These are phyloP conservation scores for Naganishia kalamii DNA, from an alignment of 768 basidiomycete species.

Conservation along the genomic window DNA sequence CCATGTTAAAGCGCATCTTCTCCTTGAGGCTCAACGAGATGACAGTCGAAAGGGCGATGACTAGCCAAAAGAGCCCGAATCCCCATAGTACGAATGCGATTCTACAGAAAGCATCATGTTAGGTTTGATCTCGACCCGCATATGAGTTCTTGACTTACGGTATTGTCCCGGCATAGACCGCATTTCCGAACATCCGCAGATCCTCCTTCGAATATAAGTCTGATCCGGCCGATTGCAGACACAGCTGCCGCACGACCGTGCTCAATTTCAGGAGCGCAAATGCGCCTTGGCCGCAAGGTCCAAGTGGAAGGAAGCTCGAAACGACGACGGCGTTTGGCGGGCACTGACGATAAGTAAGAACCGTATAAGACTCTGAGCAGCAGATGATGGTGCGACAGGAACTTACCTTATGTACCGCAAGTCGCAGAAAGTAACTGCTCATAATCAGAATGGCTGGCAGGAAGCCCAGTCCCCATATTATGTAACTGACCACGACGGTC, in stretches of 20 bases:
- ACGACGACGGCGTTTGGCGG: conserved; percentile 50
- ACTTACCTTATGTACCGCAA: conserved; percentile 48
- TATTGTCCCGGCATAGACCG: conserved; percentile 24
- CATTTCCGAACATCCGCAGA: conserved; percentile 18
- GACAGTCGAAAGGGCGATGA: conserved; percentile 33
- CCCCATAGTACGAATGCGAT: conserved; percentile 42
- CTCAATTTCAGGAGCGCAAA: conserved; percentile 41
- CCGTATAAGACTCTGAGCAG: not conserved
- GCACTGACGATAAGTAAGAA: not conserved
- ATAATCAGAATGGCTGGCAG: conserved; percentile 62
- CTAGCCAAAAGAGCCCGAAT: conserved; percentile 39
- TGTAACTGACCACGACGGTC: conserved; percentile 55
- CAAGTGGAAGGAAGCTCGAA: conserved; percentile 66
- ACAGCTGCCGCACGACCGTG: conserved; percentile 26
- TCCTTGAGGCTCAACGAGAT: conserved; percentile 23
- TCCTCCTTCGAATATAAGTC: conserved; percentile 19
- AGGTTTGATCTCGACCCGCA: too few relatives aligned
- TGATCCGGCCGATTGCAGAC: not conserved
- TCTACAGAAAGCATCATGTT: not conserved
- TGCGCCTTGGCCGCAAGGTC: conserved; percentile 63
- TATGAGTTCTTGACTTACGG: conserved; percentile 15
- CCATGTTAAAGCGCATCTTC: conserved; percentile 26
- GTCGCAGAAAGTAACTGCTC: conserved; percentile 58
- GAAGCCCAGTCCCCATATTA: conserved; percentile 54
- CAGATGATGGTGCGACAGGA: not conserved